phyloP scores from a whole-genome alignment of 2,329 filamentous ascomycete genomes.

The Paraphoma sp. region DNA sequence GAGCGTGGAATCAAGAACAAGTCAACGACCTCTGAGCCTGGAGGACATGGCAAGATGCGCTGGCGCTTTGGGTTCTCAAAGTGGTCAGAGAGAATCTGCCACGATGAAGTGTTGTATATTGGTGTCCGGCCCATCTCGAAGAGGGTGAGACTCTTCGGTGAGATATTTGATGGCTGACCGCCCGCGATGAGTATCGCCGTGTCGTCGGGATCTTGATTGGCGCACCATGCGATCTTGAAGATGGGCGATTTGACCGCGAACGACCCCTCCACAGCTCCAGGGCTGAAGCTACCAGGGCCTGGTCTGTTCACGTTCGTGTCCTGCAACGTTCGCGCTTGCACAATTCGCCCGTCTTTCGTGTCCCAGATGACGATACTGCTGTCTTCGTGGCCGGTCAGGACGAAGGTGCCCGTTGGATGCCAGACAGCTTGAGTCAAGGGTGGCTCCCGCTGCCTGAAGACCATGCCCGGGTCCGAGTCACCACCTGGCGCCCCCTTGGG shows the following conservation, averaged over 20 bases:
- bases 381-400: conserved; percentile 88
- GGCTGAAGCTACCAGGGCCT: conserved; percentile 52
- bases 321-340: conserved; percentile 82
- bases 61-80: conserved; percentile 78
- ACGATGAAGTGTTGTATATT: conserved; percentile 88
- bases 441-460: conserved; percentile 71
- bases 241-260: conserved; percentile 75
- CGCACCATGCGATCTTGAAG: conserved; percentile 86
- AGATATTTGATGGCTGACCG: conserved; percentile 71
- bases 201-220: conserved; percentile 91
- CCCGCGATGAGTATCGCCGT: conserved; percentile 88
- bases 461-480: conserved; percentile 67
- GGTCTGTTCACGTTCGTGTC: conserved; percentile 76
- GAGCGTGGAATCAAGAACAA: conserved; percentile 83
- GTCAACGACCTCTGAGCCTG: conserved; percentile 76
- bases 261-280: conserved; percentile 55
- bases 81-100: conserved; percentile 81
- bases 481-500: conserved; percentile 84
- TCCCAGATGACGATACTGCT: conserved; percentile 95
- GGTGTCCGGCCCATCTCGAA: conserved; percentile 89
- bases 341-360: conserved; percentile 80
- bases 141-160: conserved; percentile 81
- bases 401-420: conserved; percentile 93
- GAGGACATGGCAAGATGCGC: conserved; percentile 75
- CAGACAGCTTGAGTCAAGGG: conserved; percentile 83